Percentiles rank a stretch among this genome's conserved stretches.
Conservation (phyloP, 108 stramenopile species). For the Mayamaea pseudoterrestris region DNA sequence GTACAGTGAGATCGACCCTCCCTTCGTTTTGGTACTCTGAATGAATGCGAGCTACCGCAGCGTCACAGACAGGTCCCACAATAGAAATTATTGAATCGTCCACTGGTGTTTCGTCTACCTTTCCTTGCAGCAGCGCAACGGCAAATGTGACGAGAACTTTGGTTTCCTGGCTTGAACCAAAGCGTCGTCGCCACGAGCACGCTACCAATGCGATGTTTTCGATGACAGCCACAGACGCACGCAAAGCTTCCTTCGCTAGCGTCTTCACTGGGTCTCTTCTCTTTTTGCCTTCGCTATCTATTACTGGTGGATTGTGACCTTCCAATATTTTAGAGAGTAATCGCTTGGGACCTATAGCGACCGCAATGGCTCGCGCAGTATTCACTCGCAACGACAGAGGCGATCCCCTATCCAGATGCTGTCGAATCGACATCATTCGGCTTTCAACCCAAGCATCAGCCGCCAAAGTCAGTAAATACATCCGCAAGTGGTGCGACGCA, state of each 20-base stretch:
- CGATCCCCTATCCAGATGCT: conserved; percentile 3
- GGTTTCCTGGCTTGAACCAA: conserved; percentile 19
- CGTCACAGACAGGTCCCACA: conserved; percentile 7
- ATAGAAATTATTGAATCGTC: conserved; percentile 1
- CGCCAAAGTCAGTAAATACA: conserved; percentile 25
- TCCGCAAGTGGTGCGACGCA: conserved; percentile 27
- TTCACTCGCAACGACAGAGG: conserved; percentile 8
- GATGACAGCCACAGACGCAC: conserved; percentile 38
- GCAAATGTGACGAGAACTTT: conserved; percentile 17
- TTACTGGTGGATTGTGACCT: neutral
- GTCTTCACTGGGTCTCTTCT: conserved; percentile 30
- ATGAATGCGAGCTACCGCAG: conserved; percentile 29
- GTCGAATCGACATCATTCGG: conserved; percentile 4
- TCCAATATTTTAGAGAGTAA: conserved; percentile 6
- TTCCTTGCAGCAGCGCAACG: conserved; percentile 24
- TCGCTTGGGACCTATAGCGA: conserved; percentile 9
- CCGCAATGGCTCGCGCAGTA: conserved; percentile 7
- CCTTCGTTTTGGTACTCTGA: conserved; percentile 1
- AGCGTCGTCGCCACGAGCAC: conserved; percentile 23
- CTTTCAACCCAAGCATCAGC: conserved; percentile 41
- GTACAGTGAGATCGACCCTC: neutral
- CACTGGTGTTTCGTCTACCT: conserved; percentile 10
- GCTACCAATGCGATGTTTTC: conserved; percentile 40
- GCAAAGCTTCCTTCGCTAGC: conserved; percentile 23
- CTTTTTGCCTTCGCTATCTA: conserved; percentile 9